Base-by-base conservation (phyloP, 345 rosid genomes). In the Odontarrhena argentea region DNA sequence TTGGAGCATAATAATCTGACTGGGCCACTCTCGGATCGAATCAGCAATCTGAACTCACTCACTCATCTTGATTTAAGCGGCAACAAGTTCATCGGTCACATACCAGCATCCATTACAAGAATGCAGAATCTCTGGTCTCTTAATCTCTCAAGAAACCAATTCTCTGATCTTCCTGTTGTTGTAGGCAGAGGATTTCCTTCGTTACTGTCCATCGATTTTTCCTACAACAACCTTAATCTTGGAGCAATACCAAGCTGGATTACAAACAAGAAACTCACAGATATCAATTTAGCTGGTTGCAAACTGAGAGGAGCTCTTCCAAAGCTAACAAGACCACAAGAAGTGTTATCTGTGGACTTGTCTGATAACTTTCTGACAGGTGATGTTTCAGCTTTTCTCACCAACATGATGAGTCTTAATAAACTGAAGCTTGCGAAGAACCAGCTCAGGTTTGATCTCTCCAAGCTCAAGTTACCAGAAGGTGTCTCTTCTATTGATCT, bases 81-180 rank as follows among this genome's bases (percentile, higher is more conserved):
- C 49, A 93, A 93, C 77, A 76, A 77, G 71, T 79, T 93, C 67
- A 28, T 75, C 0, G 98, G 97, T 57, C 92, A 69, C 51, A 75
- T 93, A 56, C 97, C 96, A 51, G 65, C 71, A 22, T 82, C 97
- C 71, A 61, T 90, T 66, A 81, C 92, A 15, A 74, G 75, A 55
- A 63, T 90, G 63, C 87, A 79, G 53, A 85, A 79, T 25, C 94
- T 93, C 12, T 93, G 98, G 98, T 81, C 76, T 77, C 97, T 93
- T 26, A 90, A 90, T 63, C 77, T 93, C 54, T 93, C 98, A 0
- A 79, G 89, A 74, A 93, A 93, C 73, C 84, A 71, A 22, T 77
- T 93, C 73, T 75, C 89, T 3, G 85, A 76, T 55, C 66, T 90
- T 3, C 96, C 98, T 5, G 51, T 8, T 65, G 74, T 86, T 76